Base-by-base conservation (phyloP, 441 rosid genomes). In the Codiaeum variegatum region DNA sequence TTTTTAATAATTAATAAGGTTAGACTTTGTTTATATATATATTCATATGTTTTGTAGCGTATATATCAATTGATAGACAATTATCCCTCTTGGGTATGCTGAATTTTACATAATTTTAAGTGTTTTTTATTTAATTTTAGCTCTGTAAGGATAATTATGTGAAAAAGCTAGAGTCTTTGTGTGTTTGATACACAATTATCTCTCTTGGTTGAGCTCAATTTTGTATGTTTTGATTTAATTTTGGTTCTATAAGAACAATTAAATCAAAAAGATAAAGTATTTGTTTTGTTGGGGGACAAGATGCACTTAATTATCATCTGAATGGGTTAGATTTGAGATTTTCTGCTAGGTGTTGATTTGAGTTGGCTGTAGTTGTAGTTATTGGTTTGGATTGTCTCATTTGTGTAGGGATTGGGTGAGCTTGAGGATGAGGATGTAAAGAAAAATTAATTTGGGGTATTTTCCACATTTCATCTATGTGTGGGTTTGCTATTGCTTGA, bases 1-100 rank as follows among this genome's bases (percentile, higher is more conserved):
- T 65, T 74, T 76, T 12, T 36, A 56, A 42, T 24, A 49, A 69
- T 76, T 36, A 54, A 55, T 61, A 56, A 81, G 81, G 81, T 76
- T 73, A 6, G 70, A 31, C 3, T 31, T 78, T 70, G 34, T 58
- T 16, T 58, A 58, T 9, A 28, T 26, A 28, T 58, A 12, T 21
- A 36, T n/a, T n/a, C 38, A 9, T 40, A 8, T 24, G 62, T 12
- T 58, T 58, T 8, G 5, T 10, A 12, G n/a, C 26, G 29, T 47
- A 59, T 29, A 44, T 71, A 15, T 34, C 62, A 2, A 63, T 13
- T 29, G 31, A 3, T 18, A n/a, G n/a, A n/a, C n/a, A n/a, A n/a
- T 58, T 13, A 23, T 3, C 49, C 6, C 11, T 52, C 21, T 2
- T 42, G 62, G n/a, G 66, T 15, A n/a, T n/a, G n/a, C n/a, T n/a